Percentiles rank a stretch among this genome's conserved stretches.
Evolutionary conservation across 192 early-diverging fungal genomes (phyloP).

Genomic region (Mortierella claussenii): DNA sequence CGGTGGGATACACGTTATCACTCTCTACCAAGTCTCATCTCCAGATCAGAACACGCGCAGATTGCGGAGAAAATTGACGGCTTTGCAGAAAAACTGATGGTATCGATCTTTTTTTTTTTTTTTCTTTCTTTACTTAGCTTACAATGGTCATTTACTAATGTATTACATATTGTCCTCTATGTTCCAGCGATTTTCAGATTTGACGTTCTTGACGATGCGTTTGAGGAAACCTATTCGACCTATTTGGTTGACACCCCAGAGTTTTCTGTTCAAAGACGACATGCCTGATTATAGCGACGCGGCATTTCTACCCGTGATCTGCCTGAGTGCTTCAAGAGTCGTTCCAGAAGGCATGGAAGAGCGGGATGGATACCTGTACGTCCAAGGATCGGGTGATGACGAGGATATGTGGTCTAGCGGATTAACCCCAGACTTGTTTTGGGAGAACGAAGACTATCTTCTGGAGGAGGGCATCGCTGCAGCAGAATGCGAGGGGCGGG

Average conservation of each 20-base stretch:
- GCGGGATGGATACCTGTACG: conserved; percentile 72
- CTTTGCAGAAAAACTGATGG: conserved; percentile 69
- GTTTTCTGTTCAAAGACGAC: conserved; percentile 53
- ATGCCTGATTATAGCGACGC: conserved; percentile 60
- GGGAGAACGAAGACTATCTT: conserved; percentile 41
- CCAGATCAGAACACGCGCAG: conserved; percentile 76
- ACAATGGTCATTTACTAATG: no score
- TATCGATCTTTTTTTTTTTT: conserved; percentile 6
- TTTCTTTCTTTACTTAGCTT: no score
- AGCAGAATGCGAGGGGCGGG: conserved; percentile 34
- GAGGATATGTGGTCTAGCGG: conserved; percentile 84
- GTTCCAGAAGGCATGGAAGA: conserved; percentile 59
- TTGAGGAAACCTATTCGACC: conserved; percentile 80
- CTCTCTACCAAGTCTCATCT: conserved; percentile 70
- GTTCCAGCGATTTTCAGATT: conserved; percentile 49
- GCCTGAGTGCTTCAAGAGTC: conserved; percentile 78
- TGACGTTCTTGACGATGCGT: conserved; percentile 38
- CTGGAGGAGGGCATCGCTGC: conserved; percentile 33
- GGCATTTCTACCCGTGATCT: conserved; percentile 79
- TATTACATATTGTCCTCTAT: no score
- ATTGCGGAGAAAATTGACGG: conserved; percentile 65
- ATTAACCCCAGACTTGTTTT: conserved; percentile 41
- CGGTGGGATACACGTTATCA: conserved; percentile 71
- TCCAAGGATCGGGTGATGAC: conserved; percentile 93
- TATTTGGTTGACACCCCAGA: conserved; percentile 82